Percentiles rank a stretch among this genome's conserved stretches.
Conservation (phyloP, 176 grass and related monocot species). For the Aegilops sharonensis region DNA sequence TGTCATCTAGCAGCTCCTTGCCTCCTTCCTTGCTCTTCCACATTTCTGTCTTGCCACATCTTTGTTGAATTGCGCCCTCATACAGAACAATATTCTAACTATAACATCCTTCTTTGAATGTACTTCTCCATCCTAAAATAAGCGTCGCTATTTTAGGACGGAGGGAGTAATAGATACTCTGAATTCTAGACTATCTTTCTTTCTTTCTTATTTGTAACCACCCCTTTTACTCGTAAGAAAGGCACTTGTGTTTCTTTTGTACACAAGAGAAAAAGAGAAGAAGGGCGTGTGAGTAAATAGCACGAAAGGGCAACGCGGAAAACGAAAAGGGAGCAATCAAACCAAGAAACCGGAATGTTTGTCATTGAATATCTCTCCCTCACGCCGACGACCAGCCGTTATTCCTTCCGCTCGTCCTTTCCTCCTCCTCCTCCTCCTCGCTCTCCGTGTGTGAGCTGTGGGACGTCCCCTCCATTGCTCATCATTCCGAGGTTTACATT, state of each 20-base stretch:
- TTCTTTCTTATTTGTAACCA: too few species aligned
- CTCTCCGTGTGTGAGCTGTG: background rate
- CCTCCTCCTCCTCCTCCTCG: background rate
- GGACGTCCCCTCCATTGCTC: background rate
- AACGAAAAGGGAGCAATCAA: background rate
- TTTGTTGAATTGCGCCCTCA: background rate
- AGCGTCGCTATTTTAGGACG: too few species aligned
- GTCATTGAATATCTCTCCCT: slow-evolving; percentile 4
- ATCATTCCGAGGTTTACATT: background rate
- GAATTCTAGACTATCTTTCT: background rate
- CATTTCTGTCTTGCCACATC: background rate
- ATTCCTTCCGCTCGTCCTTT: slow-evolving; percentile 32
- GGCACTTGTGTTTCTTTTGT: background rate
- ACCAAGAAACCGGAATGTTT: slow-evolving; percentile 6
- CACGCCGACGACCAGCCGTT: slow-evolving; percentile 31
- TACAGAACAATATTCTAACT: background rate
- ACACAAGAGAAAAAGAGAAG: background rate
- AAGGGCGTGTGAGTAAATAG: background rate
- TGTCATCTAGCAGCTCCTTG: background rate
- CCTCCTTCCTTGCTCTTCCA: too few species aligned
- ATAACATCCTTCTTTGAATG: background rate
- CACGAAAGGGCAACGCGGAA: background rate
- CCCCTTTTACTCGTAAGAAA: background rate
- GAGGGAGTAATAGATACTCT: too few species aligned
- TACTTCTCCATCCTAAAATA: too few species aligned